A percentile compares a stretch with the other conserved stretches of the same genome.
Evolutionary conservation across 192 early-diverging fungal species (phyloP).

Genomic region (Umbelopsis sp.): DNA sequence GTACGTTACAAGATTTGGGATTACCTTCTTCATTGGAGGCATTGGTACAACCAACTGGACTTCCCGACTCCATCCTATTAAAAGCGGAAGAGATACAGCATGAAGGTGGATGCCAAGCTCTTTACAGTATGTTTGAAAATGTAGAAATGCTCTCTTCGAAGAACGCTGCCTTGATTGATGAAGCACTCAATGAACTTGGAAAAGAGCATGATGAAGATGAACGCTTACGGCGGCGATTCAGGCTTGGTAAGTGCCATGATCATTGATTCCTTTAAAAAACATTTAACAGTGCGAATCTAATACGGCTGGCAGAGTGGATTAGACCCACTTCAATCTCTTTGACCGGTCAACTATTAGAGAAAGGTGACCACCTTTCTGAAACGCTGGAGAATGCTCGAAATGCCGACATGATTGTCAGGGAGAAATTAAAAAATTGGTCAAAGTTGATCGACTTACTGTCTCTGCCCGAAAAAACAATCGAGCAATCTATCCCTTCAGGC

Average conservation of each 20-base stretch:
- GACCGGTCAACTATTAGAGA: conserved; percentile 56
- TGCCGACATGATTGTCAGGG: conserved; percentile 54
- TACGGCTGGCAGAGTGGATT: conserved; percentile 62
- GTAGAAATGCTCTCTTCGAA: conserved; percentile 54
- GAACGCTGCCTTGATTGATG: conserved; percentile 60
- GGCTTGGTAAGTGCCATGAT: conserved; percentile 29
- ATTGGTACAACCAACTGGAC: conserved; percentile 67
- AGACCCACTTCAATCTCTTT: conserved; percentile 54
- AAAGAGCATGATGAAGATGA: conserved; percentile 76
- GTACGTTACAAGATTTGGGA: conserved; percentile 22
- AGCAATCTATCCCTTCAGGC: conserved; percentile 20
- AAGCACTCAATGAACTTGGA: conserved; percentile 66
- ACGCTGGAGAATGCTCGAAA: conserved; percentile 62
- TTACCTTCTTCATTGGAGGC: conserved; percentile 26
- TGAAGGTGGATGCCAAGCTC: conserved; percentile 65
- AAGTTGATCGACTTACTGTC: conserved; percentile 59
- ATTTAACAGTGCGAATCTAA: too few species aligned
- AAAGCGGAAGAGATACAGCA: conserved; percentile 78
- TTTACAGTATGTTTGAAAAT: conserved; percentile 68
- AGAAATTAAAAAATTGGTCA: conserved; percentile 60
- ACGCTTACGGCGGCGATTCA: conserved; percentile 55
- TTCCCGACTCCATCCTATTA: conserved; percentile 70
- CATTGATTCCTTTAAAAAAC: neutral
- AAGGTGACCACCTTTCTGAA: conserved; percentile 48
- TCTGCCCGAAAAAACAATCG: conserved; percentile 26